A percentile compares a stretch with the other conserved stretches of the same genome.
Conservation (phyloP, 768 basidiomycete species). For the Pleurotus giganteus region DNA sequence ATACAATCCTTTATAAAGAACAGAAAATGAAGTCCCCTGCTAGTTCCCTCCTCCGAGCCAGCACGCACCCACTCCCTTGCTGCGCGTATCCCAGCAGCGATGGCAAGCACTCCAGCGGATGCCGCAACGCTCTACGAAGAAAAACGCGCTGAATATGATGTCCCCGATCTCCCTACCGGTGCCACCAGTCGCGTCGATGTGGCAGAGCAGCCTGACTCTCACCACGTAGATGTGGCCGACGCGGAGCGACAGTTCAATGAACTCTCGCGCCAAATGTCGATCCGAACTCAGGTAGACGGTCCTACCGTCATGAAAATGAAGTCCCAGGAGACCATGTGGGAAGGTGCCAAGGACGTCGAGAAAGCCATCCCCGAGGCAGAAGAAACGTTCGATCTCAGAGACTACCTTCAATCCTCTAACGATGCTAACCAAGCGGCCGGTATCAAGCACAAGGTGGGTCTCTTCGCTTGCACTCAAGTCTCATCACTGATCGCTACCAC, state of each 20-base stretch:
- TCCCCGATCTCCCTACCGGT: not conserved
- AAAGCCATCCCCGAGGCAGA: slow-evolving; percentile 28
- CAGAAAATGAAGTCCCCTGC: not conserved
- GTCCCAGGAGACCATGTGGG: slow-evolving; percentile 9
- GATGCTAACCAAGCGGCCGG: slow-evolving; percentile 65
- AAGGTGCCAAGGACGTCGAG: slow-evolving; percentile 40
- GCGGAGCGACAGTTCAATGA: slow-evolving; percentile 56
- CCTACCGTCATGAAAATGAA: slow-evolving; percentile 4
- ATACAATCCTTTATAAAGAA: slow-evolving; percentile 3
- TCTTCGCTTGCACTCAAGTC: not conserved
- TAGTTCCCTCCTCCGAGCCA: slow-evolving; percentile 5
- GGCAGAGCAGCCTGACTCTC: slow-evolving; percentile 12
- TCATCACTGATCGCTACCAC: not conserved
- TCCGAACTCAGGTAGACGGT: slow-evolving; percentile 20
- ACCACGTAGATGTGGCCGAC: slow-evolving; percentile 45
- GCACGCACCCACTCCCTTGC: not conserved
- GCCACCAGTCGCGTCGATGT: not conserved
- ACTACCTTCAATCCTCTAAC: slow-evolving; percentile 66
- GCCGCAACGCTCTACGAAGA: slow-evolving; percentile 28
- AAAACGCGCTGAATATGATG: slow-evolving; percentile 8
- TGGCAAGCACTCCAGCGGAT: slow-evolving; percentile 21
- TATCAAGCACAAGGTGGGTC: slow-evolving; percentile 55
- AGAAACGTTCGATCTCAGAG: slow-evolving; percentile 58
- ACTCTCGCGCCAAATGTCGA: slow-evolving; percentile 44
- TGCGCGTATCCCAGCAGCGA: not conserved